A percentile compares a stretch with the other conserved stretches of the same genome.
Evolutionary conservation across 73 alveolate species (phyloP).

Genomic region (Paramecium primaurelia): DNA sequence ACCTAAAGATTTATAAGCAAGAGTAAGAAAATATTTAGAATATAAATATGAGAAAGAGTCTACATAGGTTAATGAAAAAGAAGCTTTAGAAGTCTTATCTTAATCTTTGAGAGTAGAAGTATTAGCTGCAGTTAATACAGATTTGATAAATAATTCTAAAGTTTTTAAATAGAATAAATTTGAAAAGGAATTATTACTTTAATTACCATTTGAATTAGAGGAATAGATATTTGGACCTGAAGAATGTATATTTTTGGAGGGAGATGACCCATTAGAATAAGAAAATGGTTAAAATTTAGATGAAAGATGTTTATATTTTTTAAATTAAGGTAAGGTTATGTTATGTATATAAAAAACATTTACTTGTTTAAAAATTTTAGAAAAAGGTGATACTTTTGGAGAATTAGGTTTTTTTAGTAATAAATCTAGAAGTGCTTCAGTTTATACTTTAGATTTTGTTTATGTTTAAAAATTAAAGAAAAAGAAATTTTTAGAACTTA

Average conservation of each 20-base stretch:
- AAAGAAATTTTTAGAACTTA: slow-evolving; percentile 53
- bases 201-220: slow-evolving; percentile 58
- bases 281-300: slow-evolving; percentile 21
- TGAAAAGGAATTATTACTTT: slow-evolving; percentile 45
- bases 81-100: slow-evolving; percentile 49
- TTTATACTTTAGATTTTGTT: slow-evolving; percentile 78
- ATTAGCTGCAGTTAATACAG: slow-evolving; percentile 59
- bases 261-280: slow-evolving; percentile 59
- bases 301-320: slow-evolving; percentile 70
- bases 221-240: slow-evolving; percentile 82
- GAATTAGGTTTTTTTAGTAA: slow-evolving; percentile 82
- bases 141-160: slow-evolving; percentile 25
- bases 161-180: slow-evolving; percentile 33
- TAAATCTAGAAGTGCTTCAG: slow-evolving; percentile 76
- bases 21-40: slow-evolving; percentile 77
- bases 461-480: slow-evolving; percentile 64
- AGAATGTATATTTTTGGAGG: slow-evolving; percentile 73
- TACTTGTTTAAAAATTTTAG: slow-evolving; percentile 62
- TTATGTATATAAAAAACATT: slow-evolving; percentile 63
- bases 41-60: slow-evolving; percentile 67
- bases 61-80: slow-evolving; percentile 61
- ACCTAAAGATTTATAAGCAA: slow-evolving; percentile 66
- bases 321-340: slow-evolving; percentile 68
- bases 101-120: slow-evolving; percentile 61
- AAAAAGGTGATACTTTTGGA: slow-evolving; percentile 79